Evolutionary conservation across 2,329 filamentous ascomycete species (phyloP).

Genomic region (Paramyrothecium sp.): DNA sequence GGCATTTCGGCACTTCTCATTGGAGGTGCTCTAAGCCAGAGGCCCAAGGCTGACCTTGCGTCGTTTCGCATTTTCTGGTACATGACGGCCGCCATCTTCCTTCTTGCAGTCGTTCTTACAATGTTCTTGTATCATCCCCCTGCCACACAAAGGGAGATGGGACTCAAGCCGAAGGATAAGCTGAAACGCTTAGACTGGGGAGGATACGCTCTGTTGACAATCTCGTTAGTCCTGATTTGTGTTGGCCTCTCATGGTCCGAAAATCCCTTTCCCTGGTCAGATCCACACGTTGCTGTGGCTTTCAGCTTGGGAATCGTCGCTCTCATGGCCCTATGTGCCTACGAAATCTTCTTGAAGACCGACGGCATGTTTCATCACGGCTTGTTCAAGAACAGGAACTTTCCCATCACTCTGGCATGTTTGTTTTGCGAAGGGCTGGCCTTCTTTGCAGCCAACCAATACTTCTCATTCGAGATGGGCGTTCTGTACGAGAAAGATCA

Average conservation of each 20-base stretch:
- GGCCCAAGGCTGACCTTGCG: not conserved
- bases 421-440: conserved; percentile 35
- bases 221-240: conserved; percentile 35
- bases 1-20: conserved; percentile 28
- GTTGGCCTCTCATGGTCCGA: conserved; percentile 36
- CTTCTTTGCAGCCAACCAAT: conserved; percentile 38
- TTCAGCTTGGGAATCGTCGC: conserved; percentile 31
- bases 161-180: conserved; percentile 22
- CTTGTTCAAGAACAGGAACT: conserved; percentile 34
- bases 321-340: conserved; percentile 22
- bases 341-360: conserved; percentile 31
- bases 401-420: conserved; percentile 31
- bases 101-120: not conserved
- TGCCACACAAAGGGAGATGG: conserved; percentile 4
- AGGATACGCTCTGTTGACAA: conserved; percentile 31
- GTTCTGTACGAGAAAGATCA: conserved; percentile 32
- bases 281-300: conserved; percentile 30
- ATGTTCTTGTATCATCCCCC: conserved; percentile 10
- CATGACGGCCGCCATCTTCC: not conserved
- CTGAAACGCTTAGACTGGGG: conserved; percentile 35
- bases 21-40: conserved; percentile 28
- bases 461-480: conserved; percentile 29
- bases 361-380: conserved; percentile 41
- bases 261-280: conserved; percentile 36
- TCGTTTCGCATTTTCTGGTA: not conserved